These are phyloP conservation scores for Podochytrium sp. DNA, from an alignment of 192 early-diverging fungal species.

Conservation along the genomic window DNA sequence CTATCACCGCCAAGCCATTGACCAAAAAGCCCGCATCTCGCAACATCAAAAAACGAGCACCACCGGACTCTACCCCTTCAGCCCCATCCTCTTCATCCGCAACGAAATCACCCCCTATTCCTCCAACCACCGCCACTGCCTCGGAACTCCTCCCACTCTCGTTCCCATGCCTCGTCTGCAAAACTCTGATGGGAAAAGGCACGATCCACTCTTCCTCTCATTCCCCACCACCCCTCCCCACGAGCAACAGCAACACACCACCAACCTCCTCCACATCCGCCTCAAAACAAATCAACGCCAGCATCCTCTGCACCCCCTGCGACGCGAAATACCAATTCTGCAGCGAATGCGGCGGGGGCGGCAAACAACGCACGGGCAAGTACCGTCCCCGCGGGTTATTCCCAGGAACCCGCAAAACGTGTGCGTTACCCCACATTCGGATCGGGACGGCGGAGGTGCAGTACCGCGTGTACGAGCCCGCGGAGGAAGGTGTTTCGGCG, in stretches of 20 bases:
- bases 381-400: constrained; percentile 43
- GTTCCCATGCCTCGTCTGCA: constrained; percentile 24
- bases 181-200: neutral
- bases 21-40: neutral
- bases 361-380: constrained; percentile 50
- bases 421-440: constrained; percentile 40
- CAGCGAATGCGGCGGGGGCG: constrained; percentile 53
- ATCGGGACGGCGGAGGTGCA: constrained; percentile 32
- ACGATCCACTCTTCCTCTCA: neutral
- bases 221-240: no score
- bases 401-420: constrained; percentile 30
- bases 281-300: neutral
- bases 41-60: neutral
- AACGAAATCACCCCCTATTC: neutral
- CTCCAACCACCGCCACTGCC: neutral
- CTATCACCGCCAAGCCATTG: neutral
- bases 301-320: constrained; percentile 38
- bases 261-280: neutral
- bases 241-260: neutral
- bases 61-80: neutral
- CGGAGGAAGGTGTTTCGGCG: neutral
- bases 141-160: neutral
- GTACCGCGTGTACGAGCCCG: neutral
- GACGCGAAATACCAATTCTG: constrained; percentile 43
- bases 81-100: neutral